Conservation (phyloP, 2,329 filamentous ascomycete genomes). For the Trichophyton mentagrophytes region DNA sequence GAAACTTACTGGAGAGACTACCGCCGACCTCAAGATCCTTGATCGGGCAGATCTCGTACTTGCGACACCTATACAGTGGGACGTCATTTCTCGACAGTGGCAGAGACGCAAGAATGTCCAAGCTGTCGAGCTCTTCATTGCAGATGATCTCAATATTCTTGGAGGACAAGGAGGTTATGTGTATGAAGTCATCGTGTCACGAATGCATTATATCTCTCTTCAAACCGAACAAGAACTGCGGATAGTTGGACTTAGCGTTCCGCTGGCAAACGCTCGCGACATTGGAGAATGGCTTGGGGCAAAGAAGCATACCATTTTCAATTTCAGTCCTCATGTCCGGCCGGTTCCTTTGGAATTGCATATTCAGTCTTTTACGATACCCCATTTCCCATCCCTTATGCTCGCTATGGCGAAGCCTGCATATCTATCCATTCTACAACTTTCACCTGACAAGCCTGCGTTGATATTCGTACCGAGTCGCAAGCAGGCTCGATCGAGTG, state of each 20-base stretch:
- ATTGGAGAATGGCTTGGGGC: constrained; percentile 97
- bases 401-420: constrained; percentile 94
- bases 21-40: constrained; percentile 76
- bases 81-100: constrained; percentile 90
- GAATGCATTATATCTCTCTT: constrained; percentile 90
- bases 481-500: constrained; percentile 81
- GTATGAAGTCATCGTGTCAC: constrained; percentile 93
- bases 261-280: constrained; percentile 82
- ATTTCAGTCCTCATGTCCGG: constrained; percentile 87
- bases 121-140: constrained; percentile 78
- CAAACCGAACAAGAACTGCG: constrained; percentile 75
- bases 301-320: constrained; percentile 96
- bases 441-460: constrained; percentile 78
- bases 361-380: constrained; percentile 88
- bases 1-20: constrained; percentile 86
- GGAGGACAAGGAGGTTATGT: constrained; percentile 76
- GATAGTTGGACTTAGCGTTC: constrained; percentile 81
- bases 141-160: constrained; percentile 87
- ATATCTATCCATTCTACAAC: constrained; percentile 75
- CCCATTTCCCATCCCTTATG: constrained; percentile 97
- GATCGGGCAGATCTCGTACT: constrained; percentile 80
- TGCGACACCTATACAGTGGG: constrained; percentile 90
- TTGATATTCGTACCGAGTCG: constrained; percentile 85
- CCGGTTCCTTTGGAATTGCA: constrained; percentile 84
- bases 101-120: constrained; percentile 92